These are phyloP conservation scores for Annulohypoxylon moriforme DNA, from an alignment of 495 filamentous ascomycete genomes.

Conservation along the genomic window DNA sequence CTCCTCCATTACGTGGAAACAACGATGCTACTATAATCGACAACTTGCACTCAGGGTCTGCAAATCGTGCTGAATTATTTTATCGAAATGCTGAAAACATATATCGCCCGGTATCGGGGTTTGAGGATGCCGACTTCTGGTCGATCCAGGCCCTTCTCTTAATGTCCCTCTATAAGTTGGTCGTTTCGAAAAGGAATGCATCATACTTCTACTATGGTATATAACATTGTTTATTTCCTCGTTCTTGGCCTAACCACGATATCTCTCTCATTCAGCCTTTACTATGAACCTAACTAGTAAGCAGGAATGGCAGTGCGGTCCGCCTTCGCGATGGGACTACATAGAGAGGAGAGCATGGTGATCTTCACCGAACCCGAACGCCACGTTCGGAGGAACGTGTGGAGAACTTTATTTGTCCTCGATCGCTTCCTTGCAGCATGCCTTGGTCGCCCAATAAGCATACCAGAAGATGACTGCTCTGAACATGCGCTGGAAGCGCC, in stretches of 20 bases:
- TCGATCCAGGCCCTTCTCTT: conserved; percentile 69
- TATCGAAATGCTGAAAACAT: conserved; percentile 68
- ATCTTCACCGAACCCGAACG: conserved; percentile 61
- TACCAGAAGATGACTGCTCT: conserved; percentile 71
- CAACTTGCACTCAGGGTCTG: conserved; percentile 56
- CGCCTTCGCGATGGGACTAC: conserved; percentile 69
- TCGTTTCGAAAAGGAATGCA: conserved; percentile 67
- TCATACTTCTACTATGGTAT: conserved; percentile 69
- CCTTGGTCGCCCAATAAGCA: conserved; percentile 69
- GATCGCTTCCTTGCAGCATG: conserved; percentile 70
- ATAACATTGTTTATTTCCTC: conserved; percentile 13
- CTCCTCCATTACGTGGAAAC: conserved; percentile 62
- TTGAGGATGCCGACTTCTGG: conserved; percentile 73
- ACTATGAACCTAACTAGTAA: conserved; percentile 23
- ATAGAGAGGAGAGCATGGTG: conserved; percentile 69
- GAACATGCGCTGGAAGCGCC: conserved; percentile 58
- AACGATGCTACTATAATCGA: conserved; percentile 62
- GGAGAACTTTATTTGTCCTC: conserved; percentile 70
- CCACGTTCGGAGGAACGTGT: conserved; percentile 63
- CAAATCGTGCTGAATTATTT: conserved; percentile 68
- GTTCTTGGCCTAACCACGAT: background rate
- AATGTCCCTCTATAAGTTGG: conserved; percentile 70
- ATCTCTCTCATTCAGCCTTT: background rate
- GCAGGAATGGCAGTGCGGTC: conserved; percentile 72
- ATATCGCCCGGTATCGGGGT: conserved; percentile 64